phyloP scores from a whole-genome alignment of 106 monocot genomes.

The Phalaenopsis equestris region DNA sequence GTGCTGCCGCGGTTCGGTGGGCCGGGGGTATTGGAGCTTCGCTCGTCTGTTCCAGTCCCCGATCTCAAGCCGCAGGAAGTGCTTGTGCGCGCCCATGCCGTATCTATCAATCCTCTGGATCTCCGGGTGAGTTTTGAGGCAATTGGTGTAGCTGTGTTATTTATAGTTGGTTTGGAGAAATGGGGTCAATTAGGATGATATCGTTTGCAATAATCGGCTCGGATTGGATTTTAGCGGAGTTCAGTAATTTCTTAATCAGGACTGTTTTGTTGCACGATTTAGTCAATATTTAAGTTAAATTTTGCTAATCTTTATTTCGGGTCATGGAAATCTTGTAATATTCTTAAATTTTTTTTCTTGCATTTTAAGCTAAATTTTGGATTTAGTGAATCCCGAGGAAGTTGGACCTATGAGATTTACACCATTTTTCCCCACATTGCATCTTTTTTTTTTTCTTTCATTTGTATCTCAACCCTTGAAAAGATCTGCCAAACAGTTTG shows the following conservation, averaged over 20 bases:
- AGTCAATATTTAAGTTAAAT: too few relatives aligned
- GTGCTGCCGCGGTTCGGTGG: slow-evolving; percentile 85
- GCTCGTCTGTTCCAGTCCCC: slow-evolving; percentile 44
- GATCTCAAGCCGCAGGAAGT: slow-evolving; percentile 87
- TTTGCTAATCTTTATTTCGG: not conserved
- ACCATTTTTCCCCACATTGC: too few relatives aligned
- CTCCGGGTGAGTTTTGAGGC: slow-evolving; percentile 37
- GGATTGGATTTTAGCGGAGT: not conserved
- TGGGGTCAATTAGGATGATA: not conserved
- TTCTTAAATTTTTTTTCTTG: too few relatives aligned
- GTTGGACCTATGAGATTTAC: too few relatives aligned
- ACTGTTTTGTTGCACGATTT: too few relatives aligned
- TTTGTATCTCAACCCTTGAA: too few relatives aligned
- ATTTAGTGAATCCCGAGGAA: too few relatives aligned
- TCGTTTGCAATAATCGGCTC: not conserved
- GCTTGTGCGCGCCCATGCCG: slow-evolving; percentile 87
- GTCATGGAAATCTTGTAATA: too few relatives aligned
- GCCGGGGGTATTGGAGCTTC: slow-evolving; percentile 75
- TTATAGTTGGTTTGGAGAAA: not conserved
- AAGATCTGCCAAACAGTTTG: too few relatives aligned
- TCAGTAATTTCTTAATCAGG: not conserved
- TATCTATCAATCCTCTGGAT: slow-evolving; percentile 85
- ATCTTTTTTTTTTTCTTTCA: too few relatives aligned
- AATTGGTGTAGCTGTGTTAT: not conserved
- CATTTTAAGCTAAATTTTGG: too few relatives aligned